Evolutionary conservation across 169 alveolate species (phyloP).

Genomic region (Ichthyophthirius multifiliis): DNA sequence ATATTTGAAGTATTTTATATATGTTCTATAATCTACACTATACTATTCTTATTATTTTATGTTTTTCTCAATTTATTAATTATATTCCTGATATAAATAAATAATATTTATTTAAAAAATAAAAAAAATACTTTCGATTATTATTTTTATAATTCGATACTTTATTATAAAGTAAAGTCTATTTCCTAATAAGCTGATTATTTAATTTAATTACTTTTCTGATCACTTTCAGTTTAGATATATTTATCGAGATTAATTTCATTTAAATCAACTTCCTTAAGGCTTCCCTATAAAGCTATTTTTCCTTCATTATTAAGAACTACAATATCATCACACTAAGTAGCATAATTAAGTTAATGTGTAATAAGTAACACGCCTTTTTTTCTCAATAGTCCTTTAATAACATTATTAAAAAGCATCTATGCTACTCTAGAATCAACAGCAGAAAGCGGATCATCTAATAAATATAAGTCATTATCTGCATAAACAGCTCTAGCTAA

Average conservation of each 20-base stretch:
- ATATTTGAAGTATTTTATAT: background rate
- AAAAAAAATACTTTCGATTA: no score
- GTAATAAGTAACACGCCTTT: conserved; percentile 35
- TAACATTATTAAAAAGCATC: conserved; percentile 46
- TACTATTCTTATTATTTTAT: background rate
- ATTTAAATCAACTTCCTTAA: conserved; percentile 4
- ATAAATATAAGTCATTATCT: conserved; percentile 61
- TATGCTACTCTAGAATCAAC: conserved; percentile 74
- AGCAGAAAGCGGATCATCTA: conserved; percentile 83
- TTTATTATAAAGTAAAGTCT: no score
- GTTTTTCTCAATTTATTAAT: no score
- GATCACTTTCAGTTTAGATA: no score
- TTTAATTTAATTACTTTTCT: no score
- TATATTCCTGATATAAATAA: no score
- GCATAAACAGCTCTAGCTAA: conserved; percentile 85
- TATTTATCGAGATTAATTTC: background rate
- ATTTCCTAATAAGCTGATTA: no score
- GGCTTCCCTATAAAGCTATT: conserved; percentile 7
- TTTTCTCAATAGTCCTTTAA: conserved; percentile 4
- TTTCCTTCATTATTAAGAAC: conserved; percentile 29
- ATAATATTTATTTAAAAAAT: no score
- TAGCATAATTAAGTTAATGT: conserved; percentile 28
- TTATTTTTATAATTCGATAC: no score
- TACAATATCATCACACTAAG: conserved; percentile 11
- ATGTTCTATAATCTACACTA: background rate